Evolutionary conservation across 495 filamentous ascomycete species (phyloP), one percentile per base, ranked within the genome.

Genomic region (Penicillium salamii): DNA sequence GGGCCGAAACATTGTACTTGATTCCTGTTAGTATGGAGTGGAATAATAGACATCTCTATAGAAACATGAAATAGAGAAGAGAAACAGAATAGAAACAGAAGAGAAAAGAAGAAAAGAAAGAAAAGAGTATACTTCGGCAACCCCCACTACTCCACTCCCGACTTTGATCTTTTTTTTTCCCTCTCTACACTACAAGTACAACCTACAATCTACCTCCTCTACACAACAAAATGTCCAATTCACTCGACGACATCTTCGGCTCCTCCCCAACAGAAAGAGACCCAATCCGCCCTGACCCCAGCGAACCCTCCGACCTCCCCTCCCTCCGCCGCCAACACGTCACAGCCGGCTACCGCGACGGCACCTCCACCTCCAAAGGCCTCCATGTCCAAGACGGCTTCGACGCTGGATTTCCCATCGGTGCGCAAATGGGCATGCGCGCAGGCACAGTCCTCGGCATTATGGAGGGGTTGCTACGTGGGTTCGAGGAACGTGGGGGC

Each of bases 301-400:
- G 33, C 8, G 78, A 84, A 47, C 76, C 72, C 15, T 87, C 84
- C 34, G 89, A 93, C 55, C 77, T 90, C 41, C 86, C 87, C n/a
- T 80, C 84, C 42, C 79, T 95, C 12, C 82, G 82, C 50, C 72
- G 78, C 34, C 82, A 82, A 50, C 91, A 97, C 66, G 77, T 80
- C 28, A 96, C 84, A 7, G 82, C 86, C n/a, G 92, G 93, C 41
- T 97, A 97, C 69, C 85, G 92, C 49, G 89, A 92, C 52, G 92
- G 93, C 49, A 82, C 97, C 52, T 74, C 86, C 3, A 58, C 62
- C 3, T 86, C 85, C 15, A 97, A 96, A 65, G 69, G 74, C 12
- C 55, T 74, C 40, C 79, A 78, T 52, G 78, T 95, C 11, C 92
- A 97, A 61, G 65, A 67, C 14, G 92, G 93, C 6, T 97, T 97